phyloP scores from a whole-genome alignment of 208 protist genomes.

The Entamoeba nuttalli region DNA sequence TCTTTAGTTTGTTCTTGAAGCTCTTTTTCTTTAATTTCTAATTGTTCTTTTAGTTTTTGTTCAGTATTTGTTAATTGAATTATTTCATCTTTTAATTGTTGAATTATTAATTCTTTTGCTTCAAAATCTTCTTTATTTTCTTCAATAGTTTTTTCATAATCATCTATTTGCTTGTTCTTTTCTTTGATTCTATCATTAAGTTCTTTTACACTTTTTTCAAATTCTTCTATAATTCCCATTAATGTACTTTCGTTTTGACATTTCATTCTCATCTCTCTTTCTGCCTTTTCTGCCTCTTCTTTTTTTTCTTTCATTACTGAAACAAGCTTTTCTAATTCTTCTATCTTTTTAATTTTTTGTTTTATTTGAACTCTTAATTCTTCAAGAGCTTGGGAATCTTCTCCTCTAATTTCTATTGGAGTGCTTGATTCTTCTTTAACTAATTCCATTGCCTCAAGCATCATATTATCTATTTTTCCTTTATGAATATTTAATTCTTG shows the following conservation, averaged over 20 bases:
- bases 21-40: not conserved
- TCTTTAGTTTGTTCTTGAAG: not conserved
- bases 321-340: not conserved
- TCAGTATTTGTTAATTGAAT: not conserved
- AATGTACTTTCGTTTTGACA: not conserved
- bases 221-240: not conserved
- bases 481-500: not conserved
- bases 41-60: not conserved
- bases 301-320: not conserved
- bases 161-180: not conserved
- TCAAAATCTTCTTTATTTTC: not conserved
- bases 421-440: not conserved
- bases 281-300: not conserved
- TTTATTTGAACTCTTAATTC: not conserved
- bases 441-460: not conserved
- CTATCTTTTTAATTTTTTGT: not conserved
- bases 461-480: not conserved
- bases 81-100: not conserved
- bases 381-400: not conserved
- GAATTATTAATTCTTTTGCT: not conserved
- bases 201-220: not conserved
- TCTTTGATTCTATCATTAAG: not conserved
- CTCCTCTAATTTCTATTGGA: not conserved
- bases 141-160: not conserved
- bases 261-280: not conserved